Evolutionary conservation across 371 early-diverging fungal genomes (phyloP).

Genomic region (Chytridium lagenaria): DNA sequence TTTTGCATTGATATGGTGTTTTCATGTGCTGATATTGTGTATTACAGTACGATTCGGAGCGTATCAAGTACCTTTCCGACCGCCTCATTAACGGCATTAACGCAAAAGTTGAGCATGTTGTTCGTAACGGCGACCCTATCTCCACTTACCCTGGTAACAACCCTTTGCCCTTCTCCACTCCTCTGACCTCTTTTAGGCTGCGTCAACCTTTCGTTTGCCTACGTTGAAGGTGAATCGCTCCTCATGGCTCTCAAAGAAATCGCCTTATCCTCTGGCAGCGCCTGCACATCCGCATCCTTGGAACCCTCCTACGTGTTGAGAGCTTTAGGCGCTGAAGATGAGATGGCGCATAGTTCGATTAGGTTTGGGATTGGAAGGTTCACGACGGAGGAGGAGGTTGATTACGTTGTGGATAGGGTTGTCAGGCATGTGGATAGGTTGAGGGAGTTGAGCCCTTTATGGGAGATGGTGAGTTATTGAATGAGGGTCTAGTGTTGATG

Average conservation of each 20-base stretch:
- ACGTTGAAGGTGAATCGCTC: constrained; percentile 99
- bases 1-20: background rate
- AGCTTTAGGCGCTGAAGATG: constrained; percentile 98
- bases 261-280: constrained; percentile 97
- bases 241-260: constrained; percentile 99
- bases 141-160: constrained; percentile 81
- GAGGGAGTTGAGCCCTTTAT: constrained; percentile 98
- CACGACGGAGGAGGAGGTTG: constrained; percentile 97
- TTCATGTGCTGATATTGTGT: background rate
- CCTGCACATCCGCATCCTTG: constrained; percentile 98
- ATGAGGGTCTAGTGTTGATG: background rate
- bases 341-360: constrained; percentile 98
- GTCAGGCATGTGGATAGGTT: constrained; percentile 89
- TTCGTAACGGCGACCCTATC: constrained; percentile 88
- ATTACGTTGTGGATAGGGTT: constrained; percentile 87
- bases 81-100: constrained; percentile 83
- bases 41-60: constrained; percentile 76
- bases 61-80: constrained; percentile 76
- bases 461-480: constrained; percentile 87
- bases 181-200: too few species aligned
- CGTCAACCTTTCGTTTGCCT: constrained; percentile 98
- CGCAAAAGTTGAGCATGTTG: constrained; percentile 77
- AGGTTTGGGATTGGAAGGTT: constrained; percentile 99
- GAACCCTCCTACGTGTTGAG: constrained; percentile 99
- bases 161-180: too few species aligned